Evolutionary conservation across 768 basidiomycete genomes (phyloP).

Genomic region (Lactifluus subvellereus): DNA sequence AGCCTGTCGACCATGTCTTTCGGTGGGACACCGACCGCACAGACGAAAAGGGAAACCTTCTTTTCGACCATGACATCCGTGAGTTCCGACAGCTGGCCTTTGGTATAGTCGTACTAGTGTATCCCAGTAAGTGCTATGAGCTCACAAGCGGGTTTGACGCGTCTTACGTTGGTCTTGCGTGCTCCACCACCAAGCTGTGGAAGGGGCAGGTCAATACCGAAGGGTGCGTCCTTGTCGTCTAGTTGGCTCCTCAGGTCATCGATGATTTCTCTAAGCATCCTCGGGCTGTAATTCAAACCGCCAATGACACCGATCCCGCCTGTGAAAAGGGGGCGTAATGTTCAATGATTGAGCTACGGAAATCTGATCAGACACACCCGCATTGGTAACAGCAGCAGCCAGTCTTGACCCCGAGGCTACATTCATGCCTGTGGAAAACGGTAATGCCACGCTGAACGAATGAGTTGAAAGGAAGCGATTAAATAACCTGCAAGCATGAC

Average conservation of each 20-base stretch:
- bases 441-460: slow-evolving; percentile 8
- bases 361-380: slow-evolving; percentile 41
- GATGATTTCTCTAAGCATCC: slow-evolving; percentile 59
- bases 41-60: slow-evolving; percentile 73
- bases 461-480: not conserved
- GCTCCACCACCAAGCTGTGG: slow-evolving; percentile 80
- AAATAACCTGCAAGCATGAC: slow-evolving; percentile 67
- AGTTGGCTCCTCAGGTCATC: slow-evolving; percentile 69
- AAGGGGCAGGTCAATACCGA: slow-evolving; percentile 78
- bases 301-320: slow-evolving; percentile 87
- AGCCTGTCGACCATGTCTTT: slow-evolving; percentile 76
- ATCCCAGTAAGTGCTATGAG: not conserved
- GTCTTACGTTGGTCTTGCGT: slow-evolving; percentile 67
- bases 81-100: slow-evolving; percentile 69
- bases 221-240: slow-evolving; percentile 68
- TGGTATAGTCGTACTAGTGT: slow-evolving; percentile 62
- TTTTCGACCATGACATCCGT: slow-evolving; percentile 73
- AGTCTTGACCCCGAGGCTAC: slow-evolving; percentile 80
- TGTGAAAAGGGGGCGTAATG: slow-evolving; percentile 18
- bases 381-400: slow-evolving; percentile 88
- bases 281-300: slow-evolving; percentile 68
- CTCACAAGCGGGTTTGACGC: not conserved
- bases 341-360: not conserved
- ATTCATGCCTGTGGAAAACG: slow-evolving; percentile 55
- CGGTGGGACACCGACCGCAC: slow-evolving; percentile 80